Evolutionary conservation across 306 rosid species (phyloP).

Genomic region (Fagus sylvatica): DNA sequence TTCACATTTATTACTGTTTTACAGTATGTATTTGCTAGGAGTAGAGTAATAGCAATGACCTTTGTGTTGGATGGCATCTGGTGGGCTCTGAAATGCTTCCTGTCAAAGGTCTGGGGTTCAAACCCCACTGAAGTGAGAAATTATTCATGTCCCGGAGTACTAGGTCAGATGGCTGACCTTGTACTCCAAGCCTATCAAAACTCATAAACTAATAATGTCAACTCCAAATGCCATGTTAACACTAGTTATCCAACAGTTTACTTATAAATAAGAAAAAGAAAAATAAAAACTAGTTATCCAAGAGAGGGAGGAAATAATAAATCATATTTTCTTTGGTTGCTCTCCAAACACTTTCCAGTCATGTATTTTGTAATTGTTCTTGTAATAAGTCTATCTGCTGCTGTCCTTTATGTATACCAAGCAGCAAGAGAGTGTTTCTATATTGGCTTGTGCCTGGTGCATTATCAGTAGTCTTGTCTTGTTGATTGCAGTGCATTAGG

Average conservation of each 20-base stretch:
- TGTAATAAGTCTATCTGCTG: background rate
- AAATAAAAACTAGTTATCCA: too few relatives aligned
- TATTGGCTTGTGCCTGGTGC: slow-evolving; percentile 7
- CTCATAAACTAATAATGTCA: background rate
- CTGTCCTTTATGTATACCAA: background rate
- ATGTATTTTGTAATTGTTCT: background rate
- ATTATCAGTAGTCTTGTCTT: background rate
- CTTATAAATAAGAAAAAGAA: background rate
- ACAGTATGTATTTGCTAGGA: background rate
- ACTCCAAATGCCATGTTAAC: background rate
- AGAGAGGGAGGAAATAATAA: background rate
- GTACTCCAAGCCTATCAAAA: background rate
- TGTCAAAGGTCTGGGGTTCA: background rate
- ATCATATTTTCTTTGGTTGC: background rate
- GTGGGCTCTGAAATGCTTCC: background rate
- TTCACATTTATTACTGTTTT: background rate
- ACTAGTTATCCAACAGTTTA: too few relatives aligned
- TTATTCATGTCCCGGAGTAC: background rate
- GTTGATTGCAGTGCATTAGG: slow-evolving; percentile 13
- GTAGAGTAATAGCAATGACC: background rate
- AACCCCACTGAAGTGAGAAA: background rate
- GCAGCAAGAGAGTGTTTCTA: background rate
- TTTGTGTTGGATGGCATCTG: background rate
- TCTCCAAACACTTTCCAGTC: background rate
- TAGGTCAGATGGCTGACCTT: background rate